These are phyloP conservation scores for Hura crepitans DNA, from an alignment of 441 rosid genomes.

Conservation along the genomic window DNA sequence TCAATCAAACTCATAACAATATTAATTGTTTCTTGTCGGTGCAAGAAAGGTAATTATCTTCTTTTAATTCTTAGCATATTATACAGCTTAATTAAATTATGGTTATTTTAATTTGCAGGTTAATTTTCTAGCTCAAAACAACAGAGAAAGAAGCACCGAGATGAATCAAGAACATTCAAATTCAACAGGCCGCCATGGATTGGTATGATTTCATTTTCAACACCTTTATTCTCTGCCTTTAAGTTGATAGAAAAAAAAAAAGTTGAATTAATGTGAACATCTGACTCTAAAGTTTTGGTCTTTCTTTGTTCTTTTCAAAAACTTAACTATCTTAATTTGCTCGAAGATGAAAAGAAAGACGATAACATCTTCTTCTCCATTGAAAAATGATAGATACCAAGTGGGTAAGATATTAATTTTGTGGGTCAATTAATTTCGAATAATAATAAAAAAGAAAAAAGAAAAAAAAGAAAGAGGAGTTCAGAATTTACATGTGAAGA, in stretches of 20 bases:
- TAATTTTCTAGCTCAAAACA: background rate
- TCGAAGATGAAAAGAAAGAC: background rate
- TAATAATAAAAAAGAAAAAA: background rate
- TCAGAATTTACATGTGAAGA: slow-evolving; percentile 35
- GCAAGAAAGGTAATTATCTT: too few relatives aligned
- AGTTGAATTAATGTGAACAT: slow-evolving; percentile 3
- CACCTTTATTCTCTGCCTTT: background rate
- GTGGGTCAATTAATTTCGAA: slow-evolving; percentile 21
- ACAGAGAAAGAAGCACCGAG: background rate
- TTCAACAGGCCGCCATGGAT: background rate
- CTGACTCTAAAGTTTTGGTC: slow-evolving; percentile 10
- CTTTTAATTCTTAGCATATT: too few relatives aligned
- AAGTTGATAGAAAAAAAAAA: background rate
- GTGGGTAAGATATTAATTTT: slow-evolving; percentile 28
- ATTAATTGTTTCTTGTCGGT: too few relatives aligned
- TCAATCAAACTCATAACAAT: too few relatives aligned
- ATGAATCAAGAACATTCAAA: background rate
- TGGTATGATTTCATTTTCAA: slow-evolving; percentile 10
- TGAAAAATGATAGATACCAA: slow-evolving; percentile 15
- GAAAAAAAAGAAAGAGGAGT: slow-evolving; percentile 7
- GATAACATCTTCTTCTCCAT: slow-evolving; percentile 12
- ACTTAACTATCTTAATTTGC: too few relatives aligned
- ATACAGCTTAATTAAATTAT: too few relatives aligned
- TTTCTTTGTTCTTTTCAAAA: background rate
- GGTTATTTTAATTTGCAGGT: too few relatives aligned